Percentiles rank a stretch among this genome's conserved stretches.
phyloP scores from a whole-genome alignment of 108 stramenopile genomes.

The Fistulifera solaris region DNA sequence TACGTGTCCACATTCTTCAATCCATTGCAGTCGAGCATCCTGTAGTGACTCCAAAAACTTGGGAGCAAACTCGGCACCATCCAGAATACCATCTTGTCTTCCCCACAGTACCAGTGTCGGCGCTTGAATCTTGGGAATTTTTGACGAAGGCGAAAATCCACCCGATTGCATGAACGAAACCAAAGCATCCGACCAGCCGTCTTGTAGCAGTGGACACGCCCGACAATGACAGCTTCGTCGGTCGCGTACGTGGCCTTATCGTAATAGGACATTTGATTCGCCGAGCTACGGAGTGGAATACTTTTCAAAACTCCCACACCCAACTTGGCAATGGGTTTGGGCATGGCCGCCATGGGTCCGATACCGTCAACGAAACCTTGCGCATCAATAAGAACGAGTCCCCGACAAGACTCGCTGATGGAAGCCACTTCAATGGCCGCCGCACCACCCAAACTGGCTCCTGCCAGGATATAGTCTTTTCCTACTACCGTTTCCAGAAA shows the following conservation, averaged over 20 bases:
- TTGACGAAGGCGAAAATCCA: slow-evolving; percentile 73
- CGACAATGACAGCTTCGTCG: slow-evolving; percentile 81
- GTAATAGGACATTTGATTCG: slow-evolving; percentile 82
- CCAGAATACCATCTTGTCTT: slow-evolving; percentile 84
- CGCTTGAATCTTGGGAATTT: slow-evolving; percentile 50
- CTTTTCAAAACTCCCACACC: slow-evolving; percentile 75
- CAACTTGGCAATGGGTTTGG: slow-evolving; percentile 54
- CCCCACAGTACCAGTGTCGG: slow-evolving; percentile 88
- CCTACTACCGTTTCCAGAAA: slow-evolving; percentile 54
- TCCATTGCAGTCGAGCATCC: slow-evolving; percentile 63
- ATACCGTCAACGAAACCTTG: slow-evolving; percentile 90
- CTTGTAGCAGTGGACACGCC: slow-evolving; percentile 71
- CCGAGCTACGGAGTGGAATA: slow-evolving; percentile 53
- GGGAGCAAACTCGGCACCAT: slow-evolving; percentile 66
- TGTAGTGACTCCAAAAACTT: slow-evolving; percentile 76
- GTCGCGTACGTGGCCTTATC: slow-evolving; percentile 64
- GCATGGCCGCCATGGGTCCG: slow-evolving; percentile 68
- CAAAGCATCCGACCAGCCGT: slow-evolving; percentile 81
- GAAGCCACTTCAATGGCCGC: slow-evolving; percentile 73
- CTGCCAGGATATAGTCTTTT: slow-evolving; percentile 46
- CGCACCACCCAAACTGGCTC: slow-evolving; percentile 71
- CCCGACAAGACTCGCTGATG: slow-evolving; percentile 21
- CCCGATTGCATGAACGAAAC: slow-evolving; percentile 77
- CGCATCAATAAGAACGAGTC: slow-evolving; percentile 66
- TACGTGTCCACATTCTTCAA: slow-evolving; percentile 91